Evolutionary conservation across 805 yeast species (phyloP).

Genomic region (Ogataea corticis): DNA sequence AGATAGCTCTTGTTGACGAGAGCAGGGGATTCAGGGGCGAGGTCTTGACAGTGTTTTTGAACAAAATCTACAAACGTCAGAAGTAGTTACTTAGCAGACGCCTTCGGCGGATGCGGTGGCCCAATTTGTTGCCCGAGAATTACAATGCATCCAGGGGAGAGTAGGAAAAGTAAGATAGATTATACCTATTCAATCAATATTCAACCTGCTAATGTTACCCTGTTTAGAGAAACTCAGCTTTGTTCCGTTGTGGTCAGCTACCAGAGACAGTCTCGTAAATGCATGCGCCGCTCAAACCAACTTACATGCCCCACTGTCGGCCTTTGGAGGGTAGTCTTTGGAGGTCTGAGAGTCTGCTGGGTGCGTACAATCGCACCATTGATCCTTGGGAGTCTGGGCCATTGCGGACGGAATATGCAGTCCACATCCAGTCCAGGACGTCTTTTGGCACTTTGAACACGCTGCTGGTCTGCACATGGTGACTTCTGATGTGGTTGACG

Average conservation of each 20-base stretch:
- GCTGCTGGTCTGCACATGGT: slow-evolving; percentile 39
- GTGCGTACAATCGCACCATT: slow-evolving; percentile 40
- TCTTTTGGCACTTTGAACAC: slow-evolving; percentile 34
- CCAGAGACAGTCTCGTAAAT: no score
- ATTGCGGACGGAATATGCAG: slow-evolving; percentile 43
- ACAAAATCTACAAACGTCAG: slow-evolving; percentile 90
- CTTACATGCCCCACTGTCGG: slow-evolving; percentile 28
- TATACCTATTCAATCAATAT: no score
- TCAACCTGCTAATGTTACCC: no score
- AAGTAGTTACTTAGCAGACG: slow-evolving; percentile 47
- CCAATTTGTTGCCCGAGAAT: no score
- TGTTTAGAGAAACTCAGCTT: no score
- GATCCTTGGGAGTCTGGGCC: slow-evolving; percentile 35
- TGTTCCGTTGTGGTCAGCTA: no score
- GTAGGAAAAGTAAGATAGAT: no score
- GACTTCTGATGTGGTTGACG: neutral
- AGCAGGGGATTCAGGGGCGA: slow-evolving; percentile 88
- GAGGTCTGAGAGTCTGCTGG: slow-evolving; percentile 27
- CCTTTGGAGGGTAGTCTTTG: slow-evolving; percentile 38
- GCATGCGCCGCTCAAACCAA: no score
- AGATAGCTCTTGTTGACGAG: slow-evolving; percentile 80
- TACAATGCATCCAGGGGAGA: no score
- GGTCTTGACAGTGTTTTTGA: slow-evolving; percentile 81
- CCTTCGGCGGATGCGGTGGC: no score
- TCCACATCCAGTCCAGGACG: slow-evolving; percentile 50